Conservation (phyloP, 169 alveolate genomes). For the Plasmodium knowlesi region DNA sequence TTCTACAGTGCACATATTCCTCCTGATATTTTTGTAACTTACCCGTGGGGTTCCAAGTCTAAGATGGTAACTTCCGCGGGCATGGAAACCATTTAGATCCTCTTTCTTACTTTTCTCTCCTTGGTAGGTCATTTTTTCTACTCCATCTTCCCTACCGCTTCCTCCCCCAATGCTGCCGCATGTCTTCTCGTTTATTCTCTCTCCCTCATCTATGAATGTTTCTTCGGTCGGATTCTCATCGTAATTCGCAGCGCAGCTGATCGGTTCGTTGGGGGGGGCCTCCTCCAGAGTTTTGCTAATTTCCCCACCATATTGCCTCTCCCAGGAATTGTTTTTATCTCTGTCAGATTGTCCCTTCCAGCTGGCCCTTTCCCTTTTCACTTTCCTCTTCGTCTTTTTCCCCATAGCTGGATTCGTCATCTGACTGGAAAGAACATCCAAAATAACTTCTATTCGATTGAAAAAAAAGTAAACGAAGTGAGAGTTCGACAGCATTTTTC, state of each 20-base stretch:
- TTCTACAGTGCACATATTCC: conserved; percentile 32
- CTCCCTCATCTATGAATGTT: not conserved
- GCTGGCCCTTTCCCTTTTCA: not conserved
- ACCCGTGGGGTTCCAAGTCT: not conserved
- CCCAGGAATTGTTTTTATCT: not conserved
- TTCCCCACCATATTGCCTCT: not conserved
- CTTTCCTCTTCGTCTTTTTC: not conserved
- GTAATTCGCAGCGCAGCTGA: not conserved
- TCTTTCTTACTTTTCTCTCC: not conserved
- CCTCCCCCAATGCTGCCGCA: not conserved
- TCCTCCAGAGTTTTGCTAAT: not conserved
- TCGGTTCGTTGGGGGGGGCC: not conserved
- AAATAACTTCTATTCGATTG: conserved; percentile 33
- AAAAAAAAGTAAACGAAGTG: conserved; percentile 72
- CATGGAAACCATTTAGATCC: not conserved
- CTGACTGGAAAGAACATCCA: conserved; percentile 4
- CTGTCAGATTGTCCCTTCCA: not conserved
- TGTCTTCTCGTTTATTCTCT: conserved; percentile 10
- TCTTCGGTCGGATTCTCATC: conserved; percentile 11
- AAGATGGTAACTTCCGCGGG: not conserved
- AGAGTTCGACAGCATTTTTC: not conserved
- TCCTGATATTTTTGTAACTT: conserved; percentile 22
- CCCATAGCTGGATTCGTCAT: not conserved
- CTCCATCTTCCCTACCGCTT: not conserved
- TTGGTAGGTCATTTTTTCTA: not conserved